A percentile compares a stretch with the other conserved stretches of the same genome.
Conservation (phyloP, 1,284 basidiomycete genomes). For the Trametes polyzona region DNA sequence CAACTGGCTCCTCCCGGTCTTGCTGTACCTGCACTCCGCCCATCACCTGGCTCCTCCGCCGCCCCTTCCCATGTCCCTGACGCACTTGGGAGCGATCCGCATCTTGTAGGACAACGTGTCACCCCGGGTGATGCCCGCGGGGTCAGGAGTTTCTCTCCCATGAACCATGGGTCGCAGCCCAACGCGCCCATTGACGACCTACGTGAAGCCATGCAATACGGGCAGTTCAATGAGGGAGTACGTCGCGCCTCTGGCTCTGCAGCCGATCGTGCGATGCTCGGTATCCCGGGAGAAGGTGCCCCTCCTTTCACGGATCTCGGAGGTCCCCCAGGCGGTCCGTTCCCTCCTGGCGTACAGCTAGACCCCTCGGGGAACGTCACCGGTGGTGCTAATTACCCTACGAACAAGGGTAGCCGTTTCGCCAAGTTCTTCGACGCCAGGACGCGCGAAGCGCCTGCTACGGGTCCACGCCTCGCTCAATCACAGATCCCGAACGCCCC, state of each 20-base stretch:
- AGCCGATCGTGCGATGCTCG: conserved; percentile 34
- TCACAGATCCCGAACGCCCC: conserved; percentile 43
- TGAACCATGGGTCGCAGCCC: conserved; percentile 49
- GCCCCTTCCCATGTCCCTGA: conserved; percentile 21
- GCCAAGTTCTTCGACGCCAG: conserved; percentile 85
- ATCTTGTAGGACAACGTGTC: conserved; percentile 23
- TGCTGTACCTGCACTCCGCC: conserved; percentile 15
- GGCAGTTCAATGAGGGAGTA: conserved; percentile 37
- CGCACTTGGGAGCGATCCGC: conserved; percentile 28
- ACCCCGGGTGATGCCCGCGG: conserved; percentile 34
- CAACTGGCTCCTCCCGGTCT: conserved; percentile 25
- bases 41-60: conserved; percentile 15
- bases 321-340: conserved; percentile 16
- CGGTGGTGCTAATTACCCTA: conserved; percentile 41
- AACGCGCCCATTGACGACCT: conserved; percentile 43
- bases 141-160: conserved; percentile 56
- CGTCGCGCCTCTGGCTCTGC: conserved; percentile 41
- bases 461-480: conserved; percentile 43
- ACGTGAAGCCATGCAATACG: conserved; percentile 37
- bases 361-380: conserved; percentile 30
- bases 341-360: conserved; percentile 21
- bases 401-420: conserved; percentile 74
- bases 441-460: conserved; percentile 46
- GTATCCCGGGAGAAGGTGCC: conserved; percentile 42
- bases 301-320: conserved; percentile 33